Base-by-base conservation (phyloP, 495 filamentous ascomycete species). In the Zalerion maritima region DNA sequence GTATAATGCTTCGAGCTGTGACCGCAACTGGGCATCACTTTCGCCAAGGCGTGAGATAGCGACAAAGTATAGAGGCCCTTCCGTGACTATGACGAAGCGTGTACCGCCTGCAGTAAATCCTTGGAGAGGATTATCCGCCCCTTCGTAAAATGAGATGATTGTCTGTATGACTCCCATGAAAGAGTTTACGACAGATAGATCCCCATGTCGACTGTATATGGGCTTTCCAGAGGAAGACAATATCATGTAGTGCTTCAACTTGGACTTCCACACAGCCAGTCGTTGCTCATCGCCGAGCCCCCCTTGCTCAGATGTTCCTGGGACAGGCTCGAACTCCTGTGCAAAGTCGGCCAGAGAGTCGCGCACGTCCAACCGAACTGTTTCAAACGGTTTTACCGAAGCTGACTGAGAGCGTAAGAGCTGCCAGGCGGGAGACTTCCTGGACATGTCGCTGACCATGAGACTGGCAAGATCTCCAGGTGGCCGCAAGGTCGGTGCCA, bases 151-250 rank as follows among this genome's bases (percentile, higher is more conserved):
- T 3, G 91, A 94, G 29, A 99, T 91, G 44, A 96, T 87, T 28
- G 91, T 94, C 40, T 96, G 91, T 5, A 93, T 78, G 10, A 94
- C 74, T n/a, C 91, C 91, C 55, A 93, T 85, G 44, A 87, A 94
- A 20, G 76, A 75, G 27, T 84, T 93, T 40, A 94, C 78, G 20
- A 96, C 56, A 12, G 75, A 73, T 36, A 91, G 69, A 37, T 93
- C 83, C 14, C 91, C 91, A 49, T 99, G 84, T 32, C 91, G 67
- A 34, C 82, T 94, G 53, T 84, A 99, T 21, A 99, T 87, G 3
- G 91, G 91, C 47, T 99, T 99, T n/a, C 91, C 91, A 18, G 91
- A 89, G 7, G 82, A 83, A 2, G 91, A 94, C 0, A 99, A 60
- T 42, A 99, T 92, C 41, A 99, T 62, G 46, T 89, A 99, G 51